Evolutionary conservation across 345 rosid species (phyloP).

Genomic region (Rhizophora mangle): DNA sequence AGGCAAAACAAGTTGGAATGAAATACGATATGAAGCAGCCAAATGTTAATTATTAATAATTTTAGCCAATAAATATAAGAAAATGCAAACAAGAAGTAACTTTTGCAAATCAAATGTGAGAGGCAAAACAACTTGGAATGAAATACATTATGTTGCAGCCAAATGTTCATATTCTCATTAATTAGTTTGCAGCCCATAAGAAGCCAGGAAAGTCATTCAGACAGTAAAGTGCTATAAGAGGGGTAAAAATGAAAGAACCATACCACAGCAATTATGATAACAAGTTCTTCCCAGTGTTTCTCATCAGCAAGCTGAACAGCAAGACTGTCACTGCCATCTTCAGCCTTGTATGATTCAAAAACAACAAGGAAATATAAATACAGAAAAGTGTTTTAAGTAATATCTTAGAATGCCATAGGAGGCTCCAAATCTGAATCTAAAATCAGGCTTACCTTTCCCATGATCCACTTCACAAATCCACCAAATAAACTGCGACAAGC

Average conservation of each 20-base stretch:
- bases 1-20: too few species aligned
- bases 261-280: constrained; percentile 96
- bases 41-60: too few species aligned
- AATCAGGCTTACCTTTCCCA: constrained; percentile 66
- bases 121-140: too few species aligned
- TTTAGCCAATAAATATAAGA: too few species aligned
- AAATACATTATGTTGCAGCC: too few species aligned
- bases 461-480: constrained; percentile 95
- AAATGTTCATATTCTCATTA: too few species aligned
- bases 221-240: neutral
- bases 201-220: too few species aligned
- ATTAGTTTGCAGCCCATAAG: too few species aligned
- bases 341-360: constrained; percentile 42
- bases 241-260: constrained; percentile 15
- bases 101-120: too few species aligned
- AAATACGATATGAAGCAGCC: too few species aligned
- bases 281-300: constrained; percentile 94
- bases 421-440: constrained; percentile 9
- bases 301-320: constrained; percentile 95
- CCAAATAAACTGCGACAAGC: constrained; percentile 98
- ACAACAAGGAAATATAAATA: neutral
- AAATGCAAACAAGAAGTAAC: too few species aligned
- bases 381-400: too few species aligned
- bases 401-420: neutral
- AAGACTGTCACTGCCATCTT: constrained; percentile 83